Conservation (phyloP, 2,329 filamentous ascomycete genomes). For the Zalaria obscura region DNA sequence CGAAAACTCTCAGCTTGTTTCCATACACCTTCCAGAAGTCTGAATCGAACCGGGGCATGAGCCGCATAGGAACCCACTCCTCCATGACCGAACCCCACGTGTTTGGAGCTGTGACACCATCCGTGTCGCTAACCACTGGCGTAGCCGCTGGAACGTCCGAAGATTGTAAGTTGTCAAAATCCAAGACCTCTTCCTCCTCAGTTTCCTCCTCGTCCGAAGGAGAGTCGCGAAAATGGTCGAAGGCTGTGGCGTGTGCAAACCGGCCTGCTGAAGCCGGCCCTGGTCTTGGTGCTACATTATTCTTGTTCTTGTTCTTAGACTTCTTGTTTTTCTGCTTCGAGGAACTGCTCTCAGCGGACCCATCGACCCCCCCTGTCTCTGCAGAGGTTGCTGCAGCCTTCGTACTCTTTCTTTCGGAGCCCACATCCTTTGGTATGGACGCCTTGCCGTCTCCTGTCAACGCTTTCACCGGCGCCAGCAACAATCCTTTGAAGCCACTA, state of each 20-base stretch:
- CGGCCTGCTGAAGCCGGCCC: slow-evolving; percentile 4
- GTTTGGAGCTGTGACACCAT: slow-evolving; percentile 1
- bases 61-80: slow-evolving; percentile 1
- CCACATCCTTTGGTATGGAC: not conserved
- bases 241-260: slow-evolving; percentile 17
- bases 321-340: slow-evolving; percentile 5
- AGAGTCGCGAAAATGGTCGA: slow-evolving; percentile 14
- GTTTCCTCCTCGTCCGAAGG: slow-evolving; percentile 7
- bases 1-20: slow-evolving; percentile 46
- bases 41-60: slow-evolving; percentile 36
- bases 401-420: not conserved
- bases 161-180: slow-evolving; percentile 6
- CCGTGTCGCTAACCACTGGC: slow-evolving; percentile 3
- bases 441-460: slow-evolving; percentile 2
- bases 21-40: slow-evolving; percentile 45
- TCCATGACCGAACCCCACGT: not conserved
- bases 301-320: slow-evolving; percentile 7
- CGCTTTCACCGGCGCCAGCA: not conserved
- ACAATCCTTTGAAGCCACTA: slow-evolving; percentile 1
- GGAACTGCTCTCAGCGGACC: not conserved
- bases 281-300: not conserved
- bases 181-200: slow-evolving; percentile 3
- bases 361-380: slow-evolving; percentile 2
- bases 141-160: slow-evolving; percentile 1
- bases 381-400: slow-evolving; percentile 3